Evolutionary conservation across 768 basidiomycete genomes (phyloP).

Genomic region (Podaxis sp.): DNA sequence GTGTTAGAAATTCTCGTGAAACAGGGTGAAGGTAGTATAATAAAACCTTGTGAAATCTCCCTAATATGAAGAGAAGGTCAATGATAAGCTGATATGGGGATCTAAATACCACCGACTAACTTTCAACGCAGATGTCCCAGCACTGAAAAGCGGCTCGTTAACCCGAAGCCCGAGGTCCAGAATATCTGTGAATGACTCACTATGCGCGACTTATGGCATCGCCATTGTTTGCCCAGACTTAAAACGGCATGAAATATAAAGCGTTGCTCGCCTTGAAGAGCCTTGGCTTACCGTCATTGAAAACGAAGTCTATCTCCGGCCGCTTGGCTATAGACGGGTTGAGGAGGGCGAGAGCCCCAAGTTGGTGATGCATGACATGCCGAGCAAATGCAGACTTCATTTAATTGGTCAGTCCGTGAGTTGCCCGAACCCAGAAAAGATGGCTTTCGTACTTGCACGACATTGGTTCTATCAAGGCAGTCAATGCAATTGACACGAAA

Average conservation of each 20-base stretch:
- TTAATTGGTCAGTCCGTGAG: constrained; percentile 5
- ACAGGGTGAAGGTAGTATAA: neutral
- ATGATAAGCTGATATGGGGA: constrained; percentile 12
- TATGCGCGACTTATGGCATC: constrained; percentile 91
- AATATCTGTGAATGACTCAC: constrained; percentile 40
- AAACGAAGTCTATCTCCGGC: constrained; percentile 66
- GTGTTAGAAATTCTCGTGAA: constrained; percentile 8
- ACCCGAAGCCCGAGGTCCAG: neutral
- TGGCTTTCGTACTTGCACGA: constrained; percentile 66
- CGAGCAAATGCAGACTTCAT: constrained; percentile 87
- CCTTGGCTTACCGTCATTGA: constrained; percentile 66
- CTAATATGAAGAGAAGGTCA: constrained; percentile 32
- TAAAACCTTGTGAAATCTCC: constrained; percentile 83
- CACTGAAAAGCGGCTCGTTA: constrained; percentile 43
- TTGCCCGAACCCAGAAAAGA: neutral
- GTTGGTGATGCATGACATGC: constrained; percentile 72
- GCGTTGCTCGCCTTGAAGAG: neutral
- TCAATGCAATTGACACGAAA: constrained; percentile 96
- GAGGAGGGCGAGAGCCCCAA: constrained; percentile 70
- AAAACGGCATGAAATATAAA: neutral
- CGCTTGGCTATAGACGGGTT: constrained; percentile 52
- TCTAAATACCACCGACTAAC: constrained; percentile 36
- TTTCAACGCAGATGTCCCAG: constrained; percentile 96
- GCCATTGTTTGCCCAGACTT: constrained; percentile 98
- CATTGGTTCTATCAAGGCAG: constrained; percentile 93